Evolutionary conservation across 345 rosid genomes (phyloP).

Genomic region (Arabidopsis suecica): DNA sequence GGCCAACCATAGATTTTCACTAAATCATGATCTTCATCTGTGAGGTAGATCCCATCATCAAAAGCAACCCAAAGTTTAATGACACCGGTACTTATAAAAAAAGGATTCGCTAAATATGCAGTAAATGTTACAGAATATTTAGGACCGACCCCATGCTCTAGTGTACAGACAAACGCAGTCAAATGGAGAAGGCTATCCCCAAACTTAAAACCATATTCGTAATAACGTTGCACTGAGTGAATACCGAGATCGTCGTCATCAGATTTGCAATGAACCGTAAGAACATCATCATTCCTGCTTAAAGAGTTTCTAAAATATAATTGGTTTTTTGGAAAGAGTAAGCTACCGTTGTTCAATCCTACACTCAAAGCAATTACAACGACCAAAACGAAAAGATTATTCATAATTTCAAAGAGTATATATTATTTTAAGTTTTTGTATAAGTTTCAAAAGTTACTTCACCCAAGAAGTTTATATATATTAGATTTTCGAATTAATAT

Average conservation of each 20-base stretch:
- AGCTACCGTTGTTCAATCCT: not conserved
- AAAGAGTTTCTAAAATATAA: not conserved
- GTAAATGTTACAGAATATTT: not conserved
- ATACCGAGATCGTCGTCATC: not conserved
- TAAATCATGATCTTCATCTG: not conserved
- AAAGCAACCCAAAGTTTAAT: not conserved
- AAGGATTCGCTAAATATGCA: not conserved
- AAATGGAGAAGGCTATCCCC: not conserved
- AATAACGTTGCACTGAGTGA: not conserved
- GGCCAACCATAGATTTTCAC: not conserved
- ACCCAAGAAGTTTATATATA: too few relatives aligned
- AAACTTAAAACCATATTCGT: not conserved
- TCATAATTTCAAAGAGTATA: not conserved
- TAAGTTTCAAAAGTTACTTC: too few relatives aligned
- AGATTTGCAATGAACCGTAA: not conserved
- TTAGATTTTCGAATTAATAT: too few relatives aligned
- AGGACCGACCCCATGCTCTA: not conserved
- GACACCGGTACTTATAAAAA: not conserved
- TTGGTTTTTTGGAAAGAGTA: not conserved
- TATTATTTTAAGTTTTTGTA: too few relatives aligned
- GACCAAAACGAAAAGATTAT: not conserved
- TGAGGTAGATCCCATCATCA: not conserved
- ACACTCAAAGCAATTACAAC: not conserved
- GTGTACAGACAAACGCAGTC: not conserved
- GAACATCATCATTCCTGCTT: not conserved